Conservation (phyloP, 805 yeast species). For the Myxozyma neotropica region DNA sequence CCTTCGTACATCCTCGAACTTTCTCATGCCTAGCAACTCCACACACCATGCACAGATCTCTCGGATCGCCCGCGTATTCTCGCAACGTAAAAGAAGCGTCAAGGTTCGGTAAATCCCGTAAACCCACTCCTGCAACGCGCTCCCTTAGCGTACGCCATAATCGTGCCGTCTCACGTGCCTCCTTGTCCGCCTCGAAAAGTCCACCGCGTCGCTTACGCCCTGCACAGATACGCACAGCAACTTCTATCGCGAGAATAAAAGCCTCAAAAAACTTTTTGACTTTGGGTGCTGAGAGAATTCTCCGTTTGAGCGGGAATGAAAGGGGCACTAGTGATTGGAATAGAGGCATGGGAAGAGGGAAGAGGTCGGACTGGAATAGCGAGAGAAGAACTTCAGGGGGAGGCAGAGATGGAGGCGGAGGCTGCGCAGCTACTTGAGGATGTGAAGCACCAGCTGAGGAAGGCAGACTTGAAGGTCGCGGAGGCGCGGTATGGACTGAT, state of each 20-base stretch:
- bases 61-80: slow-evolving; percentile 17
- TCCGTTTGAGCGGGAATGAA: slow-evolving; percentile 29
- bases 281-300: slow-evolving; percentile 24
- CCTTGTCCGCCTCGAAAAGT: slow-evolving; percentile 29
- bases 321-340: slow-evolving; percentile 27
- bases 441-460: not conserved
- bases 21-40: slow-evolving; percentile 28
- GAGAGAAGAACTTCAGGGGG: slow-evolving; percentile 28
- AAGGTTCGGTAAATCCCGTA: slow-evolving; percentile 25
- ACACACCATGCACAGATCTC: slow-evolving; percentile 28
- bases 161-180: slow-evolving; percentile 30
- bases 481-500: not conserved
- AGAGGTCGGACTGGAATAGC: slow-evolving; percentile 25
- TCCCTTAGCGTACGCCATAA: slow-evolving; percentile 26
- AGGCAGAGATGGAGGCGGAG: slow-evolving; percentile 9
- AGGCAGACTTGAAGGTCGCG: not conserved
- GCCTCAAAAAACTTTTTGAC: slow-evolving; percentile 26
- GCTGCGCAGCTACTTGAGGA: not conserved
- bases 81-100: slow-evolving; percentile 25
- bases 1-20: slow-evolving; percentile 19
- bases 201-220: slow-evolving; percentile 31
- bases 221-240: slow-evolving; percentile 33
- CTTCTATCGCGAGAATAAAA: slow-evolving; percentile 21
- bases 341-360: slow-evolving; percentile 30
- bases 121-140: slow-evolving; percentile 30